A percentile compares a stretch with the other conserved stretches of the same genome.
Conservation (phyloP, 1,139 yeast genomes). For the Debaryomycetaceae sp. region DNA sequence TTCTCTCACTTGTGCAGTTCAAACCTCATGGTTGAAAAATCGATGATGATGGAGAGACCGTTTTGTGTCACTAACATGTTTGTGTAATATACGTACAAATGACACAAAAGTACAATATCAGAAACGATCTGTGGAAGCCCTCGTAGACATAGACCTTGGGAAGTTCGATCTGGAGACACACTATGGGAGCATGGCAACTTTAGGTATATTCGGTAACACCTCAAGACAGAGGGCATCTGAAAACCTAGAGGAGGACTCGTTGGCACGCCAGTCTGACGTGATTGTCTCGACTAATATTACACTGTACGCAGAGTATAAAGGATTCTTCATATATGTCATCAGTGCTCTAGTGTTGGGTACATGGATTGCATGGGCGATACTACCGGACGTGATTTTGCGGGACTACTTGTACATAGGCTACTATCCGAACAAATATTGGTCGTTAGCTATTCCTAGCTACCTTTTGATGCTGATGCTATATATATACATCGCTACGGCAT, state of each 20-base stretch:
- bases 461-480: constrained; percentile 68
- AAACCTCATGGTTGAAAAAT: too few relatives aligned
- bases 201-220: constrained; percentile 1
- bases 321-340: constrained; percentile 72
- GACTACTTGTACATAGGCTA: constrained; percentile 58
- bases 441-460: constrained; percentile 68
- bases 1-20: too few relatives aligned
- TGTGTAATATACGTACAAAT: too few relatives aligned
- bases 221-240: constrained; percentile 1
- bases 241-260: constrained; percentile 32
- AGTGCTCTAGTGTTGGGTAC: constrained; percentile 47
- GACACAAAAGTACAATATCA: too few relatives aligned
- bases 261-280: constrained; percentile 75
- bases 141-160: too few relatives aligned
- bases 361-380: constrained; percentile 67
- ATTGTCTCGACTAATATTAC: constrained; percentile 65
- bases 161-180: not conserved
- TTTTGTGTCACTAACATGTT: too few relatives aligned
- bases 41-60: too few relatives aligned
- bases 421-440: constrained; percentile 89
- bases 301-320: constrained; percentile 74
- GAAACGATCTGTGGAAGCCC: too few relatives aligned
- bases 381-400: constrained; percentile 53
- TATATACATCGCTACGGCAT: constrained; percentile 63
- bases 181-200: not conserved